A percentile compares a stretch with the other conserved stretches of the same genome.
Conservation (phyloP, 2,329 filamentous ascomycete species). For the Cytospora mali region DNA sequence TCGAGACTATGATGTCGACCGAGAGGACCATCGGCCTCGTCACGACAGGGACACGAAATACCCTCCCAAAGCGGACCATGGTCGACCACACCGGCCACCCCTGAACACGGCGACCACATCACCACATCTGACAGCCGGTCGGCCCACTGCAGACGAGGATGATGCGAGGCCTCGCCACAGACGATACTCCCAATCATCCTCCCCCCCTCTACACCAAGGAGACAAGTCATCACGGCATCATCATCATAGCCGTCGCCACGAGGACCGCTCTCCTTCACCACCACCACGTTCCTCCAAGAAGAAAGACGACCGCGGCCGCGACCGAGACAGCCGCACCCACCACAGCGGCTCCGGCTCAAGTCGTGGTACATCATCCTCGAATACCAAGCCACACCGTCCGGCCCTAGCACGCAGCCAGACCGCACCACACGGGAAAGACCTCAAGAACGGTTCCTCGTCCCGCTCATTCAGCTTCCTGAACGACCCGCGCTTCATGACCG, state of each 20-base stretch:
- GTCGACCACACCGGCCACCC: slow-evolving; percentile 22
- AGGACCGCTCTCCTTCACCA: slow-evolving; percentile 10
- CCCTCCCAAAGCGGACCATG: slow-evolving; percentile 22
- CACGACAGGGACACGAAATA: slow-evolving; percentile 22
- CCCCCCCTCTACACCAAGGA: slow-evolving; percentile 13
- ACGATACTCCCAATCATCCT: slow-evolving; percentile 19
- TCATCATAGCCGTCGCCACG: slow-evolving; percentile 2
- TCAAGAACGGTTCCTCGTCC: background rate
- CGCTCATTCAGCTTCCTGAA: slow-evolving; percentile 22
- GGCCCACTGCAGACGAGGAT: slow-evolving; percentile 5
- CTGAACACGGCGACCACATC: slow-evolving; percentile 18
- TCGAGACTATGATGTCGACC: slow-evolving; percentile 2
- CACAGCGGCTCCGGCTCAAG: slow-evolving; percentile 7
- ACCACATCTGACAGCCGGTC: slow-evolving; percentile 14
- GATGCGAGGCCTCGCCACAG: slow-evolving; percentile 5
- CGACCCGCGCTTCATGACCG: slow-evolving; percentile 32
- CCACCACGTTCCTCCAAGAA: slow-evolving; percentile 5
- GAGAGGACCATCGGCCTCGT: slow-evolving; percentile 7
- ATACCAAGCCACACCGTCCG: slow-evolving; percentile 2
- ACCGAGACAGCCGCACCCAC: slow-evolving; percentile 6
- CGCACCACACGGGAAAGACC: background rate
- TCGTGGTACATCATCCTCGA: background rate
- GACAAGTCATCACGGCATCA: slow-evolving; percentile 13
- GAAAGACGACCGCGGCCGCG: slow-evolving; percentile 4
- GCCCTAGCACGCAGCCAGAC: slow-evolving; percentile 10